phyloP scores from a whole-genome alignment of 75 land plant genomes.

The Pinus taeda region DNA sequence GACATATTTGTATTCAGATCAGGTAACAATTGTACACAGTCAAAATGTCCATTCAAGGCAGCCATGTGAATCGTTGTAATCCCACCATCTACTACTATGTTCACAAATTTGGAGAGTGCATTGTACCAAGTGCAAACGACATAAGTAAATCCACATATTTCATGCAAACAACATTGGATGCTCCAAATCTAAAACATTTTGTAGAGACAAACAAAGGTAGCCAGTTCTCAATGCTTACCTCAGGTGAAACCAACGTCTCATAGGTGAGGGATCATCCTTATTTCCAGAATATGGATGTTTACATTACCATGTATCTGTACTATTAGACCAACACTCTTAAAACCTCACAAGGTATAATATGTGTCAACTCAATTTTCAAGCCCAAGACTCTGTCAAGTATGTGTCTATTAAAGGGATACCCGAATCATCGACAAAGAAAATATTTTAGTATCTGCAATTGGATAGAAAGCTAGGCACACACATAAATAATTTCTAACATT shows the following conservation, averaged over 20 bases:
- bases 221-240: constrained; percentile 27
- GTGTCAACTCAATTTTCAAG: too few relatives aligned
- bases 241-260: constrained; percentile 32
- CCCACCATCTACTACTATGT: constrained; percentile 85
- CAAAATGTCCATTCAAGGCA: constrained; percentile 77
- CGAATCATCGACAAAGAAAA: too few relatives aligned
- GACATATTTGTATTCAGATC: constrained; percentile 58
- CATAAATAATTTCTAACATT: too few relatives aligned
- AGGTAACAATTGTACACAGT: constrained; percentile 74
- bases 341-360: too few relatives aligned
- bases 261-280: constrained; percentile 22
- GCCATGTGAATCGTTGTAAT: constrained; percentile 91
- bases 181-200: neutral
- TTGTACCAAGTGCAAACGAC: constrained; percentile 28
- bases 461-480: too few relatives aligned
- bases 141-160: neutral
- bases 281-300: constrained; percentile 29
- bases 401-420: too few relatives aligned
- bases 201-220: neutral
- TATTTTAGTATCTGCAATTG: too few relatives aligned
- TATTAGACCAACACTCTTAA: too few relatives aligned
- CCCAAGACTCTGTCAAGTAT: too few relatives aligned
- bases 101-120: constrained; percentile 74
- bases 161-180: neutral
- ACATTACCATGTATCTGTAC: neutral